Conservation (phyloP, 1,284 basidiomycete genomes). For the Trametes sp. region DNA sequence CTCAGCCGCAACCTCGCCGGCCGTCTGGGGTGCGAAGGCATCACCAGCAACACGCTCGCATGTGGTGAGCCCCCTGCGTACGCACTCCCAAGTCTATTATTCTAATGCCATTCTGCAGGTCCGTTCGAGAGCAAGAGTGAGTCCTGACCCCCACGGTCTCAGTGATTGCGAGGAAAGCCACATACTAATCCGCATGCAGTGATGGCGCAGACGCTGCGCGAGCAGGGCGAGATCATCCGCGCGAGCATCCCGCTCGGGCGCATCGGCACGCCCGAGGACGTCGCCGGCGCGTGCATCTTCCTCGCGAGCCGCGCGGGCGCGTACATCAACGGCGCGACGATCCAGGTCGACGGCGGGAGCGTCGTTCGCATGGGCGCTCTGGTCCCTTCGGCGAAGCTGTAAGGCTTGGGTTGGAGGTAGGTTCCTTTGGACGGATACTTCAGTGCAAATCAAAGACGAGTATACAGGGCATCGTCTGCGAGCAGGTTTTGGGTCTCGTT, state of each 20-base stretch:
- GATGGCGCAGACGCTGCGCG: slow-evolving; percentile 66
- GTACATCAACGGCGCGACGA: slow-evolving; percentile 70
- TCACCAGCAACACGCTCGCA: slow-evolving; percentile 75
- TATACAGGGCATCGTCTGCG: not conserved
- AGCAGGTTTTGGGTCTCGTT: no score
- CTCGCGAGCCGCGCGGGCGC: slow-evolving; percentile 65
- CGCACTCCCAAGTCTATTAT: not conserved
- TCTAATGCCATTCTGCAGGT: slow-evolving; percentile 36
- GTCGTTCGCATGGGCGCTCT: slow-evolving; percentile 29
- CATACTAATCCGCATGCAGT: slow-evolving; percentile 52
- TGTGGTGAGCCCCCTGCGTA: slow-evolving; percentile 53
- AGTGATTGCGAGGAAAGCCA: no score
- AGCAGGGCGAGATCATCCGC: slow-evolving; percentile 55
- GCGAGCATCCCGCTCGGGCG: slow-evolving; percentile 58
- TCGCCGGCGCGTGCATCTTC: slow-evolving; percentile 69
- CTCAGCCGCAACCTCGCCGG: slow-evolving; percentile 69
- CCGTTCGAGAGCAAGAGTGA: slow-evolving; percentile 60
- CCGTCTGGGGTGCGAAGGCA: slow-evolving; percentile 64
- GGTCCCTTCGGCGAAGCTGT: not conserved
- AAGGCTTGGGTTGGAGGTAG: not conserved
- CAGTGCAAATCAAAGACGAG: not conserved
- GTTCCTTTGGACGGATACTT: not conserved
- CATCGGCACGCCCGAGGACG: slow-evolving; percentile 69
- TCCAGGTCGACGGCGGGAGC: slow-evolving; percentile 60
- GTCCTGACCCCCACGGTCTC: slow-evolving; percentile 19